Evolutionary conservation across 306 rosid species (phyloP).

Genomic region (Gastrolobium bilobum): DNA sequence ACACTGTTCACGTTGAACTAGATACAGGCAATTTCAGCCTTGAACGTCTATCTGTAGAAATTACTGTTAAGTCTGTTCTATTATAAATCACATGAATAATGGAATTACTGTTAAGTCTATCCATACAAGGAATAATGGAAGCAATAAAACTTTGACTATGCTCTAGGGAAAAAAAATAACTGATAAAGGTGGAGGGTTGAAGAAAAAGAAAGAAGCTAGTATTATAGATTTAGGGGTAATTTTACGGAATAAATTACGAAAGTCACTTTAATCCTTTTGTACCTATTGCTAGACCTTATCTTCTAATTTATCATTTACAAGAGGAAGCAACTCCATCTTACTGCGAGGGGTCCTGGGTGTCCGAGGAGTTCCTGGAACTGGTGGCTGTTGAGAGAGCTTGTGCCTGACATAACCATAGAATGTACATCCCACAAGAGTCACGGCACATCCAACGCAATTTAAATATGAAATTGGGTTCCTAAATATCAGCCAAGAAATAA

Average conservation of each 20-base stretch:
- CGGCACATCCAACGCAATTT: constrained; percentile 84
- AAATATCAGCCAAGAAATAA: constrained; percentile 94
- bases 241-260: constrained; percentile 49
- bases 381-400: constrained; percentile 83
- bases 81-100: too few relatives aligned
- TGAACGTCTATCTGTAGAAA: background rate
- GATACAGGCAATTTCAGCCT: constrained; percentile 1
- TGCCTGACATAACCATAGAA: constrained; percentile 95
- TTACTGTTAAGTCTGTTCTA: background rate
- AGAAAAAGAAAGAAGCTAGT: constrained; percentile 12
- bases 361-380: constrained; percentile 76
- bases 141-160: too few relatives aligned
- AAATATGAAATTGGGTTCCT: constrained; percentile 84
- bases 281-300: constrained; percentile 72
- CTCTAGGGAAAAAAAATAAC: background rate
- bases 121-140: too few relatives aligned
- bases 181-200: constrained; percentile 21
- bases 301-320: constrained; percentile 95
- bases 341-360: constrained; percentile 86
- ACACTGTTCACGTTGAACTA: background rate
- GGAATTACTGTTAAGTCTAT: too few relatives aligned
- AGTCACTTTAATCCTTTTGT: constrained; percentile 45
- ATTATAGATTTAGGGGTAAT: constrained; percentile 47
- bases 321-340: constrained; percentile 88
- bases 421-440: constrained; percentile 93